These are phyloP conservation scores for Saturnispora diversa DNA, from an alignment of 805 yeast genomes.

Conservation along the genomic window DNA sequence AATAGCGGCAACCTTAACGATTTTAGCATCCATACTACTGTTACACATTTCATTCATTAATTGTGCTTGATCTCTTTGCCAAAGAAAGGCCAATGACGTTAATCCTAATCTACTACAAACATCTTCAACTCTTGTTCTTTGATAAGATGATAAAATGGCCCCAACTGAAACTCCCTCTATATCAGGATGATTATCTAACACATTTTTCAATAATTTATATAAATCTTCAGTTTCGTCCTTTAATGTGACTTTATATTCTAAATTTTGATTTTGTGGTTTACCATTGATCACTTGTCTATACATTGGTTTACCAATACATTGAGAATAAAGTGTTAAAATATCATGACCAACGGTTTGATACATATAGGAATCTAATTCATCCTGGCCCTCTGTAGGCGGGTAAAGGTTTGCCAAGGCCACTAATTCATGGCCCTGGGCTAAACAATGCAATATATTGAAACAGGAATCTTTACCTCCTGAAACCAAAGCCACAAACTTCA, in stretches of 20 bases:
- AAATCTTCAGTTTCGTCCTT: slow-evolving; percentile 89
- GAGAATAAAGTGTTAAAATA: slow-evolving; percentile 52
- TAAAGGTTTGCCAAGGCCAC: slow-evolving; percentile 78
- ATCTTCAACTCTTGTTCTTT: slow-evolving; percentile 85
- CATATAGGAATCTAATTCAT: slow-evolving; percentile 90
- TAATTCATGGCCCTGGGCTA: slow-evolving; percentile 77
- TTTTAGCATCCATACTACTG: slow-evolving; percentile 64
- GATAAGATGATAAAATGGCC: slow-evolving; percentile 92
- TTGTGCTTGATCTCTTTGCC: slow-evolving; percentile 83
- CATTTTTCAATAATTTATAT: slow-evolving; percentile 40
- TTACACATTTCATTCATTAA: slow-evolving; percentile 75
- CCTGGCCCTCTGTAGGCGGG: slow-evolving; percentile 44
- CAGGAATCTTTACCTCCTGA: slow-evolving; percentile 97
- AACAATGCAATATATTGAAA: slow-evolving; percentile 78
- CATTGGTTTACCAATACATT: slow-evolving; percentile 74
- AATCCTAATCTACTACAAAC: slow-evolving; percentile 72
- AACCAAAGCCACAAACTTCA: slow-evolving; percentile 88
- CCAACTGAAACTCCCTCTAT: slow-evolving; percentile 88
- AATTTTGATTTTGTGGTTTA: slow-evolving; percentile 47
- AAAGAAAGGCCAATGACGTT: slow-evolving; percentile 64
- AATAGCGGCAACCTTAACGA: slow-evolving; percentile 89
- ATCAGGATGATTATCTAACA: slow-evolving; percentile 54
- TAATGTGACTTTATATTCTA: slow-evolving; percentile 62
- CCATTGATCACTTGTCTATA: slow-evolving; percentile 63
- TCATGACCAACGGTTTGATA: slow-evolving; percentile 96